Percentiles rank a stretch among this genome's conserved stretches.
Evolutionary conservation across 2,329 filamentous ascomycete species (phyloP).

Genomic region (Penicillium verrucosum): DNA sequence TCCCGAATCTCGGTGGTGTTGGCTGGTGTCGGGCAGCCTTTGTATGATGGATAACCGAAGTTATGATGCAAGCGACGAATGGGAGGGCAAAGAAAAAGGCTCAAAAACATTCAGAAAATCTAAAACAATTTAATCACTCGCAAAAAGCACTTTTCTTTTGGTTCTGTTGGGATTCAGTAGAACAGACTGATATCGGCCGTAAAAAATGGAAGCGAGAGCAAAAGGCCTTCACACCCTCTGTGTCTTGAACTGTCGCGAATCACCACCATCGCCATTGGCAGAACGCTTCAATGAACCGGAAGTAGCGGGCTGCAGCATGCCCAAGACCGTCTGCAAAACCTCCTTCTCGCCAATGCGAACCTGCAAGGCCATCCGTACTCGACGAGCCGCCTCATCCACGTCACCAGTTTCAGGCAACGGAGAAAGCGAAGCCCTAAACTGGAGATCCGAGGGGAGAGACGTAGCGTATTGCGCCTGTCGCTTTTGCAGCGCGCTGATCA

Average conservation of each 20-base stretch:
- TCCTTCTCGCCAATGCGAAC: slow-evolving; percentile 72
- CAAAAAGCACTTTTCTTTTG: slow-evolving; percentile 17
- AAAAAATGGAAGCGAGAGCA: background rate
- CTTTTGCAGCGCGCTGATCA: slow-evolving; percentile 34
- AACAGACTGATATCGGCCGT: slow-evolving; percentile 1
- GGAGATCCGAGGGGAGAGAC: slow-evolving; percentile 51
- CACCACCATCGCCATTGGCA: slow-evolving; percentile 23
- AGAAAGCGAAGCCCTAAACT: slow-evolving; percentile 37
- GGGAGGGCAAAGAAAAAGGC: slow-evolving; percentile 17
- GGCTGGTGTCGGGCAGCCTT: slow-evolving; percentile 15
- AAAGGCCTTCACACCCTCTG: slow-evolving; percentile 20
- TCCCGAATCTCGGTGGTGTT: slow-evolving; percentile 12
- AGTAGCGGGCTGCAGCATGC: slow-evolving; percentile 31
- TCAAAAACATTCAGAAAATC: slow-evolving; percentile 31
- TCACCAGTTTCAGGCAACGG: slow-evolving; percentile 30
- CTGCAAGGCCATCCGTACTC: slow-evolving; percentile 59
- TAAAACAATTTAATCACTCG: slow-evolving; percentile 29
- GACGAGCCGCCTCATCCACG: slow-evolving; percentile 35
- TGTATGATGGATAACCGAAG: slow-evolving; percentile 38
- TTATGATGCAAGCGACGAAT: slow-evolving; percentile 37
- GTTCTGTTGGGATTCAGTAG: slow-evolving; percentile 8
- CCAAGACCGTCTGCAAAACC: slow-evolving; percentile 57
- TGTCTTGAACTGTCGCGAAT: slow-evolving; percentile 29
- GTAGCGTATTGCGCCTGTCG: slow-evolving; percentile 51
- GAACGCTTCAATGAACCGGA: slow-evolving; percentile 31